phyloP scores from a whole-genome alignment of 331 rosid species.

The Malus hybrid region DNA sequence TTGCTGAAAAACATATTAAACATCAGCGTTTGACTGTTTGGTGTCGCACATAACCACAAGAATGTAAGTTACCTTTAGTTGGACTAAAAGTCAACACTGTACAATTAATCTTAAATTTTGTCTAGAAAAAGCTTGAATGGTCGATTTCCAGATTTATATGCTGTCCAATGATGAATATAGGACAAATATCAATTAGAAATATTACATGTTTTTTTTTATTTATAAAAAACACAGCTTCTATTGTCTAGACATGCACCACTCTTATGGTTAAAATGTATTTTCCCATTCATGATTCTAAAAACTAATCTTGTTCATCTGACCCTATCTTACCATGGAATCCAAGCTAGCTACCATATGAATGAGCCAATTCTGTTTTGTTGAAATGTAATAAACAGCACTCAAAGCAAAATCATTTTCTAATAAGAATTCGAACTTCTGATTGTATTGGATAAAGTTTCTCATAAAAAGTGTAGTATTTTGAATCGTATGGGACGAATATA shows the following conservation, averaged over 20 bases:
- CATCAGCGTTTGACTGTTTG: neutral
- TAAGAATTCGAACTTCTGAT: neutral
- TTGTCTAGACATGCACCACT: neutral
- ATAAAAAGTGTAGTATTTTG: neutral
- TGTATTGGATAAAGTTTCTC: neutral
- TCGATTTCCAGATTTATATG: neutral
- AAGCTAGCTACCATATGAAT: neutral
- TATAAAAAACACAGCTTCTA: neutral
- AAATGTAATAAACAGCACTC: neutral
- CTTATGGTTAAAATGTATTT: neutral
- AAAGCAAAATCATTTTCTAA: neutral
- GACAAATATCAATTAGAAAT: neutral
- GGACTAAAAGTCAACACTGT: neutral
- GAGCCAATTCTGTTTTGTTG: neutral
- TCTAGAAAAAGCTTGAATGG: neutral
- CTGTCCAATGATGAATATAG: neutral
- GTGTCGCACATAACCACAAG: neutral
- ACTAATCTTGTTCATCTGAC: neutral
- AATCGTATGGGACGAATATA: neutral
- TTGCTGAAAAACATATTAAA: slow-evolving; percentile 43
- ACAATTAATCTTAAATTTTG: neutral
- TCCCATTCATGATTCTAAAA: neutral
- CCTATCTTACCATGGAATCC: neutral
- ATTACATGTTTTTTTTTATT: neutral
- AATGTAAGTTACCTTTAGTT: neutral